A percentile compares a stretch with the other conserved stretches of the same genome.
phyloP scores from a whole-genome alignment of 2,329 filamentous ascomycete species.

The Apiospora koreana region DNA sequence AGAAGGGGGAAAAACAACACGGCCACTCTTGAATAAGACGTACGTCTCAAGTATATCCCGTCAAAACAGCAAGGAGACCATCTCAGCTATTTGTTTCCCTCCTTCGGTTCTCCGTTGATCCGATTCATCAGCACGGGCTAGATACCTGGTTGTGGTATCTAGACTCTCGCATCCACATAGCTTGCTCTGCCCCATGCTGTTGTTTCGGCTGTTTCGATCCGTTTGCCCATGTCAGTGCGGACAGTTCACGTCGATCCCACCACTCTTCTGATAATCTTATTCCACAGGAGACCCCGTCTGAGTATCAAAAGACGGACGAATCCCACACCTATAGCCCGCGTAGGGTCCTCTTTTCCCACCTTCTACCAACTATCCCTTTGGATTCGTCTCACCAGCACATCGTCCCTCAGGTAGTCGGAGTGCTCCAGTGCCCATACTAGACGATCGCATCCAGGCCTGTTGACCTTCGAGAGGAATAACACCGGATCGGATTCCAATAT shows the following conservation, averaged over 20 bases:
- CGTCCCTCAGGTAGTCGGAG: background rate
- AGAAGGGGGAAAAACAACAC: constrained; percentile 13
- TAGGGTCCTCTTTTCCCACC: constrained; percentile 4
- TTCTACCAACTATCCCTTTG: background rate
- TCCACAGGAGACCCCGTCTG: constrained; percentile 17
- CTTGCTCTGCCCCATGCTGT: constrained; percentile 31
- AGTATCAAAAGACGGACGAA: constrained; percentile 25
- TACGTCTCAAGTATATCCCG: constrained; percentile 25
- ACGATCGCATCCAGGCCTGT: background rate
- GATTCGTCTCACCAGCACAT: constrained; percentile 2
- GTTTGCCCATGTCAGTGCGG: constrained; percentile 37
- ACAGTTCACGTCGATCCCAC: constrained; percentile 41
- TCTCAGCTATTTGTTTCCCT: constrained; percentile 19
- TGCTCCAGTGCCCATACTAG: background rate
- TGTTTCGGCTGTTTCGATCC: constrained; percentile 44
- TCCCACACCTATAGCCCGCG: constrained; percentile 18
- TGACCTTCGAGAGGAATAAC: background rate
- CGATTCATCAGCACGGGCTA: constrained; percentile 21
- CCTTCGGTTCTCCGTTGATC: constrained; percentile 18
- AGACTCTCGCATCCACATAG: constrained; percentile 16
- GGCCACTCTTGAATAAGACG: constrained; percentile 25
- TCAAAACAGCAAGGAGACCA: constrained; percentile 22
- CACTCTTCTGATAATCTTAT: constrained; percentile 33
- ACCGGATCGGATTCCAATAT: background rate
- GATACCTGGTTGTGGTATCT: constrained; percentile 21